These are phyloP conservation scores for Alternaria brassicicola DNA, from an alignment of 2,329 filamentous ascomycete species.

Conservation along the genomic window DNA sequence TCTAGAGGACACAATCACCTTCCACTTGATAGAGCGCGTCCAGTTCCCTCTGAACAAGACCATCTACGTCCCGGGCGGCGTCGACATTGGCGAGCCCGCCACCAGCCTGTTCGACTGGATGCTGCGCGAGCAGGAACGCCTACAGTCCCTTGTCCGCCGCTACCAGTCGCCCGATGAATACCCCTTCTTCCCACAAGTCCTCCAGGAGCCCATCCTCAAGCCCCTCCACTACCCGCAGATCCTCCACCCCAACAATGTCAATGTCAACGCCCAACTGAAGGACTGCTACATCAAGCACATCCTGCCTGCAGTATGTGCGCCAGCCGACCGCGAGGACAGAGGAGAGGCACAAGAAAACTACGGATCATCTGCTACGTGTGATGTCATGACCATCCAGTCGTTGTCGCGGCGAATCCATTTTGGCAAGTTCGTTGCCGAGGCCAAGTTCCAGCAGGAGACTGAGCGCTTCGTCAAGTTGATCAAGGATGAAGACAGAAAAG, in stretches of 20 bases:
- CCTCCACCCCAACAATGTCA: constrained; percentile 85
- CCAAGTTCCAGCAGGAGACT: constrained; percentile 85
- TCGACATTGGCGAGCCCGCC: constrained; percentile 73
- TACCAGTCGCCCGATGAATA: constrained; percentile 97
- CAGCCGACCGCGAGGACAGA: constrained; percentile 77
- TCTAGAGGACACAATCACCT: constrained; percentile 96
- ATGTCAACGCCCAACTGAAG: constrained; percentile 88
- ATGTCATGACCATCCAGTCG: constrained; percentile 88
- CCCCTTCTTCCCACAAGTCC: constrained; percentile 86
- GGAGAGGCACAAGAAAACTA: constrained; percentile 93
- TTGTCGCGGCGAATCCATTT: constrained; percentile 92
- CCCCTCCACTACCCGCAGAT: constrained; percentile 87
- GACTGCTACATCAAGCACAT: constrained; percentile 81
- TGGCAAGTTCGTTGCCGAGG: constrained; percentile 97
- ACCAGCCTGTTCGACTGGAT: constrained; percentile 95
- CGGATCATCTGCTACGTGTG: constrained; percentile 86
- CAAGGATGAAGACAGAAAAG: constrained; percentile 75
- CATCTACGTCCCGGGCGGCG: constrained; percentile 82
- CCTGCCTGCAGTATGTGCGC: constrained; percentile 80
- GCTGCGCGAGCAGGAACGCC: constrained; percentile 82
- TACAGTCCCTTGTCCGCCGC: constrained; percentile 91
- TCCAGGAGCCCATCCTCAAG: constrained; percentile 82
- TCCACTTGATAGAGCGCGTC: constrained; percentile 95
- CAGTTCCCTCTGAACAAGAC: constrained; percentile 92
- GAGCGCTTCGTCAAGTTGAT: constrained; percentile 84